Conservation (phyloP, 768 basidiomycete species). For the Obba rivulosa region DNA sequence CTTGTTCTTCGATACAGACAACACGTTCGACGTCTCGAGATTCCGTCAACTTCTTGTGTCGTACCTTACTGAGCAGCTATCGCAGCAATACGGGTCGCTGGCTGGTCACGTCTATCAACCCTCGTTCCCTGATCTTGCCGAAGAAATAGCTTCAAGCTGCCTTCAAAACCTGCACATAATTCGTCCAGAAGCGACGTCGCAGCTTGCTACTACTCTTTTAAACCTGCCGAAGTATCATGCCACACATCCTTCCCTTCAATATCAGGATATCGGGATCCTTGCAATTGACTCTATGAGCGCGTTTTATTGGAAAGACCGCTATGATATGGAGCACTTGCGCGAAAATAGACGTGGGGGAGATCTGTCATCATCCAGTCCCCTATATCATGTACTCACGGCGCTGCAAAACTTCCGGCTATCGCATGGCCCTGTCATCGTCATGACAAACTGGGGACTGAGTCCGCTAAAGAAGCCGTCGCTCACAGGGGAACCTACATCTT, state of each 20-base stretch:
- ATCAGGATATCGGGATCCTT: conserved; percentile 57
- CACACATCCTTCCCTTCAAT: conserved; percentile 33
- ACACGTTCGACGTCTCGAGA: conserved; percentile 52
- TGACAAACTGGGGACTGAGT: conserved; percentile 62
- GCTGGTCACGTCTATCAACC: background rate
- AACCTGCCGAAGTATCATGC: conserved; percentile 52
- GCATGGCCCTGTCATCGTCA: conserved; percentile 44
- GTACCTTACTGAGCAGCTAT: conserved; percentile 35
- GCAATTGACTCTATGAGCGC: conserved; percentile 73
- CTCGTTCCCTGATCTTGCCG: background rate
- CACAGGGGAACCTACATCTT: conserved; percentile 15
- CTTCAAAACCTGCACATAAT: conserved; percentile 65
- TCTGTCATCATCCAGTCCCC: conserved; percentile 24
- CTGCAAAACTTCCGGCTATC: conserved; percentile 44
- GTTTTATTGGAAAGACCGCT: conserved; percentile 76
- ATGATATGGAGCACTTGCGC: conserved; percentile 50
- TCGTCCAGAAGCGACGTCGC: conserved; percentile 56
- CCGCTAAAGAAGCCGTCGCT: conserved; percentile 15
- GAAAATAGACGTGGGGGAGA: conserved; percentile 10
- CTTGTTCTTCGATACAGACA: conserved; percentile 67
- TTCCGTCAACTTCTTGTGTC: conserved; percentile 47
- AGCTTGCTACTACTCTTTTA: conserved; percentile 64
- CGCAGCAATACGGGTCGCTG: background rate
- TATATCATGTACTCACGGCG: conserved; percentile 43
- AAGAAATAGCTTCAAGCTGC: conserved; percentile 30